Percentiles rank a stretch among this genome's conserved stretches.
Evolutionary conservation across 2,329 filamentous ascomycete genomes (phyloP).

Genomic region (Aspergillus neoniger): DNA sequence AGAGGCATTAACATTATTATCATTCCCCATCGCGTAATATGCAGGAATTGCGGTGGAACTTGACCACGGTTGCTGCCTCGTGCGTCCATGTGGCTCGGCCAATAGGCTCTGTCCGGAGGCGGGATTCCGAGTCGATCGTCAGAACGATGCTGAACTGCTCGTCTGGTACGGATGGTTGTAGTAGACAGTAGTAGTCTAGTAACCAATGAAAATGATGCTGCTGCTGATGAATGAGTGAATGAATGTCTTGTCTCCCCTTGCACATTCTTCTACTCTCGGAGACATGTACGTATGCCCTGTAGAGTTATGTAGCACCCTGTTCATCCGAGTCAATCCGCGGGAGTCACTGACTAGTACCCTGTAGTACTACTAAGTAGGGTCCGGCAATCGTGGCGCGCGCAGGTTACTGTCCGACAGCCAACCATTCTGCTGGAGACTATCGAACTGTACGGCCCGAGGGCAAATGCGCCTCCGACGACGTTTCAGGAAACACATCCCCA

Average conservation of each 20-base stretch:
- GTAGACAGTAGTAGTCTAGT: no score
- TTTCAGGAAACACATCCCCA: no score
- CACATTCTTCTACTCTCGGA: neutral
- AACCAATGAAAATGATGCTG: no score
- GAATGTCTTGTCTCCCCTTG: neutral
- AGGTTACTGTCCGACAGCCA: neutral
- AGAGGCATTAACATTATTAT: neutral
- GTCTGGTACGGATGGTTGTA: no score
- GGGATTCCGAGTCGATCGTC: constrained; percentile 12
- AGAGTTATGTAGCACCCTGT: neutral
- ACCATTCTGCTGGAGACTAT: neutral
- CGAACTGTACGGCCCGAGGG: neutral
- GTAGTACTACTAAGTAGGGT: no score
- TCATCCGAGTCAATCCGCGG: no score
- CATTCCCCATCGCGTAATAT: constrained; percentile 2
- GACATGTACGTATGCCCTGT: neutral
- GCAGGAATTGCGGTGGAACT: constrained; percentile 6
- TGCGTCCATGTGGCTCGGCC: constrained; percentile 1
- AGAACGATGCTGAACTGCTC: constrained; percentile 3
- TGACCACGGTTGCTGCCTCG: constrained; percentile 10
- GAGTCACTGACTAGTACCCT: no score
- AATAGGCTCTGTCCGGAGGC: constrained; percentile 7
- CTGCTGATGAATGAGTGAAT: no score
- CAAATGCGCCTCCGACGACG: neutral
- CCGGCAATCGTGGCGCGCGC: neutral